Evolutionary conservation across 306 rosid genomes (phyloP).

Genomic region (Lablab purpureus): DNA sequence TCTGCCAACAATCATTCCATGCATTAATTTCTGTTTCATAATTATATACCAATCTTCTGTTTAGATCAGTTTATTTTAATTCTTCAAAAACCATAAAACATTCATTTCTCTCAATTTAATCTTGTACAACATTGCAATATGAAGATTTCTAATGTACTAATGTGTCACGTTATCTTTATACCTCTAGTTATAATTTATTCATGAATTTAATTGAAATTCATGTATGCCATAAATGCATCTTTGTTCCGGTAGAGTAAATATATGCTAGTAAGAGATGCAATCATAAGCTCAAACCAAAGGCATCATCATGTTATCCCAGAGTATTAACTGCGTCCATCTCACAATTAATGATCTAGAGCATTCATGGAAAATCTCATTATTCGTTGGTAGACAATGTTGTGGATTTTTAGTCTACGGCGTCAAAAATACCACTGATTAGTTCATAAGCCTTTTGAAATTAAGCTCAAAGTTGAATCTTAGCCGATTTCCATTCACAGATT

Average conservation of each 20-base stretch:
- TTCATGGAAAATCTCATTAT: background rate
- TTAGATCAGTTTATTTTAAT: too few relatives aligned
- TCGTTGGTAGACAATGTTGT: background rate
- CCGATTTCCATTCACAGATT: background rate
- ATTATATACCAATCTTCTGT: too few relatives aligned
- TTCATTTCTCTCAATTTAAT: background rate
- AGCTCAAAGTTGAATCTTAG: background rate
- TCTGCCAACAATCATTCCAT: background rate
- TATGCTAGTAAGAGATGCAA: background rate
- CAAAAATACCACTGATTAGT: background rate
- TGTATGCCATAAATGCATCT: background rate
- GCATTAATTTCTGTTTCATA: background rate
- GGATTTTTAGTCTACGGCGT: background rate
- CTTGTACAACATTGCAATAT: background rate
- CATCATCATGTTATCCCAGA: background rate
- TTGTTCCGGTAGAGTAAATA: background rate
- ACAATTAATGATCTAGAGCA: background rate
- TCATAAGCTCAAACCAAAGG: background rate
- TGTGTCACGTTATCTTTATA: background rate
- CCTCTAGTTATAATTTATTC: too few relatives aligned
- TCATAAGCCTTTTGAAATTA: background rate
- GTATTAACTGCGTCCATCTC: background rate
- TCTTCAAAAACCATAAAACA: too few relatives aligned
- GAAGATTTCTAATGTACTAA: background rate
- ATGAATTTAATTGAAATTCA: background rate